Percentiles rank a stretch among this genome's conserved stretches.
Evolutionary conservation across 768 basidiomycete genomes (phyloP).

Genomic region (Cantharellus anzutake): DNA sequence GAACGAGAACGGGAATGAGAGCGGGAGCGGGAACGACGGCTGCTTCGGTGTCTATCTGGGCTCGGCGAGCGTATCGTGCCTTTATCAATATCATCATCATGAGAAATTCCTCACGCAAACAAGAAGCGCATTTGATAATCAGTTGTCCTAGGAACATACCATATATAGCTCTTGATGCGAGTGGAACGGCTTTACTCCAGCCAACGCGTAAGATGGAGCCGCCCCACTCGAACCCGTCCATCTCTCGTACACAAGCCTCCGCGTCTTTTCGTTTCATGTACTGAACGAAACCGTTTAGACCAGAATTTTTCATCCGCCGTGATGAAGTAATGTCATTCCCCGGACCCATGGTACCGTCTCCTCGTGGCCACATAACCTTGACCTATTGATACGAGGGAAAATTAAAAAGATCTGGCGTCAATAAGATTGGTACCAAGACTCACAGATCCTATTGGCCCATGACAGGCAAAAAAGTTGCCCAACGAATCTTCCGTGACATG

Average conservation of each 20-base stretch:
- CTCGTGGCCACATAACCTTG: conserved; percentile 98
- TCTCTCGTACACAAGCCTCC: conserved; percentile 68
- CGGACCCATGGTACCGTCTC: conserved; percentile 45
- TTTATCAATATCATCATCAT: too few relatives aligned
- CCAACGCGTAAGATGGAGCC: conserved; percentile 74
- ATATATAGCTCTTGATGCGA: conserved; percentile 51
- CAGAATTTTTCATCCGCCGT: conserved; percentile 48
- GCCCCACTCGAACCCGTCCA: conserved; percentile 92
- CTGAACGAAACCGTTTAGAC: conserved; percentile 89
- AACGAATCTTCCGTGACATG: conserved; percentile 72
- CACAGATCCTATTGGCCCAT: conserved; percentile 86
- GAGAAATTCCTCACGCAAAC: too few relatives aligned
- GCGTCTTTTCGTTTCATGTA: conserved; percentile 91
- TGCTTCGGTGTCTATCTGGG: too few relatives aligned
- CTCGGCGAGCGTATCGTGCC: too few relatives aligned
- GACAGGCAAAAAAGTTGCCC: conserved; percentile 79
- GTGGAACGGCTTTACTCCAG: conserved; percentile 93
- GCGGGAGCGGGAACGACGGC: too few relatives aligned
- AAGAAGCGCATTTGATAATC: neutral
- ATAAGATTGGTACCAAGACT: conserved; percentile 12
- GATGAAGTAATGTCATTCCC: conserved; percentile 59
- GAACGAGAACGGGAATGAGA: too few relatives aligned
- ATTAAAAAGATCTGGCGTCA: neutral
- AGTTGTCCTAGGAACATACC: conserved; percentile 26
- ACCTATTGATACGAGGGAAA: conserved; percentile 30